Conservation (phyloP, 495 filamentous ascomycete genomes). For the Neurospora cerealis region DNA sequence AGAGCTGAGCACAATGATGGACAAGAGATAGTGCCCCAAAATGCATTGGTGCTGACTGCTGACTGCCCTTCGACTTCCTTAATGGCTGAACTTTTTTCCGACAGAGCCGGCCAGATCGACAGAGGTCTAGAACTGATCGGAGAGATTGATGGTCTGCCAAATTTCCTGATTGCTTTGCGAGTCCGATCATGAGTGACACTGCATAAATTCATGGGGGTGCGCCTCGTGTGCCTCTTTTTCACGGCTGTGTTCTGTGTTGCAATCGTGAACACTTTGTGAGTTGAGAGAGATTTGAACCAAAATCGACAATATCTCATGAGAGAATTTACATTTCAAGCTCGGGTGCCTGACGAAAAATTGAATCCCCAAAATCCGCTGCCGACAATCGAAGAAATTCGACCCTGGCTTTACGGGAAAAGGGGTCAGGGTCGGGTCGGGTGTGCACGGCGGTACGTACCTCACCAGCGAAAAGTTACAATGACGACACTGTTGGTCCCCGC, state of each 20-base stretch:
- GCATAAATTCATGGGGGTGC: neutral
- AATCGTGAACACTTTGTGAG: neutral
- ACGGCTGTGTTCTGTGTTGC: neutral
- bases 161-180: neutral
- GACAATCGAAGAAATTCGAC: neutral
- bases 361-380: neutral
- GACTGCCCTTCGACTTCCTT: neutral
- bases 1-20: neutral
- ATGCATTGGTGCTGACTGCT: neutral
- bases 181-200: neutral
- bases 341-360: neutral
- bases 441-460: neutral
- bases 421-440: neutral
- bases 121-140: neutral
- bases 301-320: neutral
- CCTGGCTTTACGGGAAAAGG: neutral
- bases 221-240: neutral
- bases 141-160: neutral
- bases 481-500: neutral
- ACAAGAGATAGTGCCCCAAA: neutral
- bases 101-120: neutral
- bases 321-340: neutral
- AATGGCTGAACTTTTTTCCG: neutral
- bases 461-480: neutral
- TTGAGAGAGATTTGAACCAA: neutral